Conservation (phyloP, 306 rosid species). For the Dicorynia guianensis region DNA sequence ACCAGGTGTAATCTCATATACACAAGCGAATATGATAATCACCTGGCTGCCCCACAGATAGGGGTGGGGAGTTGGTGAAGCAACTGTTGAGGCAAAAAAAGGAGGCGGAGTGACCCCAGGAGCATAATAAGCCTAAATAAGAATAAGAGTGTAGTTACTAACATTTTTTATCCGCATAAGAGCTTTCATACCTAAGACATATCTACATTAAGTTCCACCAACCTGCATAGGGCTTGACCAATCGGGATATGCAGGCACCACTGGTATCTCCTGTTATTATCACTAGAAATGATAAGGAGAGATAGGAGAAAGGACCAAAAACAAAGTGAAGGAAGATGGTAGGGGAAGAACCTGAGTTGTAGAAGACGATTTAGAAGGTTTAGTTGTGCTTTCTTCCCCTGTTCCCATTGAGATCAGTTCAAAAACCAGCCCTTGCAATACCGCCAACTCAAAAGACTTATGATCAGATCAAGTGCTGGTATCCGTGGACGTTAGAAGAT, state of each 20-base stretch:
- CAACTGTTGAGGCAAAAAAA: constrained; percentile 89
- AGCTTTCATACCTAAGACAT: constrained; percentile 21
- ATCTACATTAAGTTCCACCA: constrained; percentile 34
- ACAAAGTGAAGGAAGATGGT: background rate
- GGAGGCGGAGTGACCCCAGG: constrained; percentile 93
- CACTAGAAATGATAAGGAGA: constrained; percentile 17
- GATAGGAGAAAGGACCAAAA: constrained; percentile 22
- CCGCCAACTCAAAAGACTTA: constrained; percentile 15
- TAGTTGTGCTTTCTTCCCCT: constrained; percentile 87
- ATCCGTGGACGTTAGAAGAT: constrained; percentile 39
- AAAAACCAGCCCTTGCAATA: constrained; percentile 30
- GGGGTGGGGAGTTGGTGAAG: constrained; percentile 88
- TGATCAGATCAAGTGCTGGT: constrained; percentile 24
- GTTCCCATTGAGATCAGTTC: constrained; percentile 73
- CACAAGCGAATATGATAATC: constrained; percentile 21
- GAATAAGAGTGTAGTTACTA: constrained; percentile 46
- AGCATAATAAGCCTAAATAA: constrained; percentile 87
- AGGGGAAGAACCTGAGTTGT: constrained; percentile 66
- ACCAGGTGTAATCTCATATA: constrained; percentile 4
- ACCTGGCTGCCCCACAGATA: constrained; percentile 99
- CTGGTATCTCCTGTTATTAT: constrained; percentile 68
- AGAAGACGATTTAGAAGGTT: constrained; percentile 70
- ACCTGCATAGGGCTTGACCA: constrained; percentile 99
- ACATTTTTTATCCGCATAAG: constrained; percentile 19
- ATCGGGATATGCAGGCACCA: constrained; percentile 80